These are phyloP conservation scores for Brassica cretica DNA, from an alignment of 345 rosid species.

Conservation along the genomic window DNA sequence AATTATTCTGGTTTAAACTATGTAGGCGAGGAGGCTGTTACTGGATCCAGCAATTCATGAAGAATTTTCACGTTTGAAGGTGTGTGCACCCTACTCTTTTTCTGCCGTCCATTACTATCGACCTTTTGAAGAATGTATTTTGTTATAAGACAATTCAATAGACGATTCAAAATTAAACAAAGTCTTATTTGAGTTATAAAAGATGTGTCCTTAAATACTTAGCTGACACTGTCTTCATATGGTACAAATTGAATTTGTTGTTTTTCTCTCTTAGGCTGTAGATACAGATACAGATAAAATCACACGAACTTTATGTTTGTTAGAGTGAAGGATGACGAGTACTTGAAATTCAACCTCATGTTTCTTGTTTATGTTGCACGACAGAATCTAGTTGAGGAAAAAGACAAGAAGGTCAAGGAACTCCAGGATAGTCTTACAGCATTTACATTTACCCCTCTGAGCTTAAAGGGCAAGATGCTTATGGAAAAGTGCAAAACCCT, in stretches of 20 bases:
- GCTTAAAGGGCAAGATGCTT: slow-evolving; percentile 94
- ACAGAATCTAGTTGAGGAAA: slow-evolving; percentile 91
- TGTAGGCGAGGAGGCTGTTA: slow-evolving; percentile 86
- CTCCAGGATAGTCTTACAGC: slow-evolving; percentile 89
- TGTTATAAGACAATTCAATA: neutral
- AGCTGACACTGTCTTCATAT: neutral
- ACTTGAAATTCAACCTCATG: slow-evolving; percentile 2
- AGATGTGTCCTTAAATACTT: slow-evolving; percentile 7
- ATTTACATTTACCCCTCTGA: slow-evolving; percentile 79
- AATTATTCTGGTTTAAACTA: slow-evolving; percentile 21
- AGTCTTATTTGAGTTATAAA: neutral
- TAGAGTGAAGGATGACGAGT: neutral
- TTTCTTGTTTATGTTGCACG: neutral
- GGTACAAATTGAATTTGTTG: neutral
- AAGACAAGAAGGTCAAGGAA: slow-evolving; percentile 95
- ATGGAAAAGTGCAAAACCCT: slow-evolving; percentile 92
- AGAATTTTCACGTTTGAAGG: slow-evolving; percentile 92
- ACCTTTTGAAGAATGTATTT: neutral
- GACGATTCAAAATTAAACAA: neutral
- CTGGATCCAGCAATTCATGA: slow-evolving; percentile 98
- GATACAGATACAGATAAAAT: neutral
- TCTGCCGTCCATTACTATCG: neutral
- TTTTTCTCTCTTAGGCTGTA: slow-evolving; percentile 3
- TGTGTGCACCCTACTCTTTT: slow-evolving; percentile 34
- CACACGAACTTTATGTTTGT: neutral